These are phyloP conservation scores for Leptodontidium sp. DNA, from an alignment of 2,329 filamentous ascomycete genomes.

Conservation along the genomic window DNA sequence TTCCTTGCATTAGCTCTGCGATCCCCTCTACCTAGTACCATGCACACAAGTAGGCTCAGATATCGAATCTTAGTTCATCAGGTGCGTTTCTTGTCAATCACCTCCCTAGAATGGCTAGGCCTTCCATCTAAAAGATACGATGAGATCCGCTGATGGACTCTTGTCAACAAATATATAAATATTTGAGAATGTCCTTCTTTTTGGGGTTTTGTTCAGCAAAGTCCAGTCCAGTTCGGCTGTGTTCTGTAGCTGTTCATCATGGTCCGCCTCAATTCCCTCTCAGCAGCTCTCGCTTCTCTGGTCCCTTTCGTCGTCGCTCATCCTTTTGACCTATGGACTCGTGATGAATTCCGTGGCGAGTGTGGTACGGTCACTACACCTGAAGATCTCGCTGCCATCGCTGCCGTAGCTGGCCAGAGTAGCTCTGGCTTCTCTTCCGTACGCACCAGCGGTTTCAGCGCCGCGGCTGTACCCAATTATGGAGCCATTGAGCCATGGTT, in stretches of 20 bases:
- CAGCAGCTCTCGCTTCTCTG: conserved; percentile 31
- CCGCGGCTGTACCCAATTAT: conserved; percentile 18
- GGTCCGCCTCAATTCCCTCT: conserved; percentile 33
- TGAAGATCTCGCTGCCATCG: conserved; percentile 34
- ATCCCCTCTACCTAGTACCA: neutral
- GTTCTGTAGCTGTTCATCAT: conserved; percentile 13
- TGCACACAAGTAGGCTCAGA: neutral
- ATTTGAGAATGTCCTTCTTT: neutral
- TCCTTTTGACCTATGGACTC: conserved; percentile 23
- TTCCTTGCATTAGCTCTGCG: conserved; percentile 2
- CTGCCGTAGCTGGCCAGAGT: conserved; percentile 30
- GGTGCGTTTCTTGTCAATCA: conserved; percentile 4
- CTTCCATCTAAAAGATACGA: conserved; percentile 6
- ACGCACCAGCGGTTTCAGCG: conserved; percentile 5
- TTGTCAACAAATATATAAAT: neutral
- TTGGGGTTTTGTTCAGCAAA: neutral
- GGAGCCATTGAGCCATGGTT: conserved; percentile 22
- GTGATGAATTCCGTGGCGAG: conserved; percentile 27
- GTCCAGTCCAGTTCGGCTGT: conserved; percentile 8
- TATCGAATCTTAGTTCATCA: neutral
- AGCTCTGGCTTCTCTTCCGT: conserved; percentile 16
- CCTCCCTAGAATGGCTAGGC: conserved; percentile 14
- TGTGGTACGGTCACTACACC: conserved; percentile 33
- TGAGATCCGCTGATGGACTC: neutral
- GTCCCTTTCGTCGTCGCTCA: conserved; percentile 29